Evolutionary conservation across 352 stramenopile species (phyloP), one percentile per base, ranked within the genome.

Genomic region (Pythium aristosporum): DNA sequence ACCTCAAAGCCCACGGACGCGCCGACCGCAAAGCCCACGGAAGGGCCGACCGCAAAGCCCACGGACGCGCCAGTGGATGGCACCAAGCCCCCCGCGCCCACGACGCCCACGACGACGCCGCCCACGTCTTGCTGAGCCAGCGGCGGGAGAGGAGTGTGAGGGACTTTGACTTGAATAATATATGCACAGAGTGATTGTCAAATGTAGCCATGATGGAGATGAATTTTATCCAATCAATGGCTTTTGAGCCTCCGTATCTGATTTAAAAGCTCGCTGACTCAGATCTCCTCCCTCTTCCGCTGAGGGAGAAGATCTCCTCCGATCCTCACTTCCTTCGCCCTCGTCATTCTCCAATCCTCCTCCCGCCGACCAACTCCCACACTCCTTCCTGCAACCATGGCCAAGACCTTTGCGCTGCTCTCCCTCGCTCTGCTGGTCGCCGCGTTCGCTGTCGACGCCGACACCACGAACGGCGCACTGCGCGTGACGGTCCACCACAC

Each of bases 401-500:
- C 8, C 34, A 65, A 65, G 58, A 46, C 49, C 36, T 20, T 47
- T 12, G n/a, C 30, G 21, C 13, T 65, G 44, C 44, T 55, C 48
- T 59, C 57, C 47, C 34, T 65, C 47, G 55, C 55, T 13, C 44
- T 32, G 21, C 20, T 57, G 32, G 42, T 62, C 16, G 18, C 21
- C 30, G 39, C 36, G 12, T 36, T 20, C 36, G 28, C 47, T 18
- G 28, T n/a, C 10, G 21, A 37, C 25, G 13, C 58, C 18, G 32
- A 4, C 34, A 20, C 30, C 13, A 15, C 57, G 10, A 43, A 25
- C 44, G 18, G 21, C 16, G 32, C 9, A 20, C 48, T 65, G 58
- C 58, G 58, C 58, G 50, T 65, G 18, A 57, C 39, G 0, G 7
- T 65, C 58, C 58, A 65, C 50, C 39, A 50, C 41, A n/a, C 41